Evolutionary conservation across 441 rosid genomes (phyloP), one percentile per base, ranked within the genome.

Genomic region (Omphalea diandra): DNA sequence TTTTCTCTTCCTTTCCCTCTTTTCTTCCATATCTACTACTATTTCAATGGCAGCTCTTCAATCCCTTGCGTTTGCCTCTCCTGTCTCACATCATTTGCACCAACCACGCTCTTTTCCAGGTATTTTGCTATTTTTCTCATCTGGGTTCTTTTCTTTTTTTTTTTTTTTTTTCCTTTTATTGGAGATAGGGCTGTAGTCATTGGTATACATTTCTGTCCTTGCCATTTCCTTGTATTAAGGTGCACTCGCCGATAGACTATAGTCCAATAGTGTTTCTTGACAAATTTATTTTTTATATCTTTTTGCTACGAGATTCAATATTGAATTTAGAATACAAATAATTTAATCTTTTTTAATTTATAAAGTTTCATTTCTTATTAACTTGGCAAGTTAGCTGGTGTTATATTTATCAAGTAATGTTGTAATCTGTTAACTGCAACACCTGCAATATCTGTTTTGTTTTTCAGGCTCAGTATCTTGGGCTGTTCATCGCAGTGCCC

Each of bases 11-110:
- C 67, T 55, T 12, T 31, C 70, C 64, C 57, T 63, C 67, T 43
- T 40, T 47, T 24, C 24, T 50, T 46, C 55, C 35, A 20, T 50
- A 62, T 71, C 62, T 63, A 18, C n/a, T n/a, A n/a, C 61, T 11
- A 14, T 18, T 46, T n/a, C 83, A 50, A 87, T 85, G 90, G 89
- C 95, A 65, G 60, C 86, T 67, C 81, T 85, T 20, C 86, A 80
- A 53, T 83, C 86, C 54, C 83, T 83, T 70, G 83, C 85, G 47
- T 78, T 80, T 31, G 75, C 84, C 29, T 80, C 90, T 59, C 85
- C 89, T 12, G 65, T 79, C 63, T 85, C 85, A 8, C 80, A 75
- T 70, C 69, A 62, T 59, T 62, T 61, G 38, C 82, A 67, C 27
- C 79, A 65, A 24, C 83, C 82, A n/a, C 83, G 79, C 49, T 64